Evolutionary conservation across 768 basidiomycete genomes (phyloP), one percentile per base, ranked within the genome.

Genomic region (Galerina marginata): DNA sequence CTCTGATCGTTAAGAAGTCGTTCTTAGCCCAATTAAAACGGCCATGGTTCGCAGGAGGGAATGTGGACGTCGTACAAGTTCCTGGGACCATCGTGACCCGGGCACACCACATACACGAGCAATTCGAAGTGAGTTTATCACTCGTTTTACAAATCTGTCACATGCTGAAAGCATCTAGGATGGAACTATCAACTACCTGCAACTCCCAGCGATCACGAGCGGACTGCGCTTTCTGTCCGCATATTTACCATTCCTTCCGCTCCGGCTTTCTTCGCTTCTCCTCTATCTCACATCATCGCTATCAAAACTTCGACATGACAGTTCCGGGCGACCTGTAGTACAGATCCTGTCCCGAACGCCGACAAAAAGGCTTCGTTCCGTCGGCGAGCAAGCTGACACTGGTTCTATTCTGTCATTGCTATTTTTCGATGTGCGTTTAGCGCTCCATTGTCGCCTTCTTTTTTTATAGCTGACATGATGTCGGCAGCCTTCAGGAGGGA

Each of bases 21-120:
- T 91, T 92, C 65, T 73, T 92, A 52, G 72, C 72, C 5, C 75
- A 76, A 49, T 77, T 92, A 42, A 79, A 85, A 55, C 83, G 91
- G 7, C 91, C 91, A 0, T 95, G 92, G 92, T 93, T 93, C 70
- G 85, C 91, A 2, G 92, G 92, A 33, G 92, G 92, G 2, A 91
- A 86, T 0, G 91, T 93, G 20, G 86, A 91, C 63, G 82, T 93
- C 20, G 92, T 93, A 0, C 92, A 93, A 70, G 92, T 91, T 4
- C 92, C 92, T 9, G 92, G 92, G 2, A 80, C 69, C 10, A 77
- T 91, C 9, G 81, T 91, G 1, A 92, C 89, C 6, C 79, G 85
- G 57, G 77, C 87, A 2, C 69, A 74, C 14, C 81, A 85, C 55
- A 72, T 81, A 26, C 84, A 91, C 60, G 92, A 92, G 68, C 89